Evolutionary conservation across 2,329 filamentous ascomycete genomes (phyloP).

Genomic region (Fusarium torreyae): DNA sequence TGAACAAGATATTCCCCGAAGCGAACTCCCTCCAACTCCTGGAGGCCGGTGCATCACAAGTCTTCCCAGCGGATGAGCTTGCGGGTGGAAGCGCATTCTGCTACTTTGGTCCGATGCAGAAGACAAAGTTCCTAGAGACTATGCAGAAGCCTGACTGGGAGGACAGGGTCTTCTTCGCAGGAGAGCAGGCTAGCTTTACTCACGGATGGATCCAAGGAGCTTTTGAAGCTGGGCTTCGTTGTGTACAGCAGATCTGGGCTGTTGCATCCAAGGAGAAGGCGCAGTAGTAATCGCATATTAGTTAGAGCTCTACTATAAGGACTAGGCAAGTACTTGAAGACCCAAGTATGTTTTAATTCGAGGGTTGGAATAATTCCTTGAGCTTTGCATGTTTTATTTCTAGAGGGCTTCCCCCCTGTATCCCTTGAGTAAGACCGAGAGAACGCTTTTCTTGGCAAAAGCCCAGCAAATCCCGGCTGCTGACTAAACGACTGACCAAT

Average conservation of each 20-base stretch:
- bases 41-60: not conserved
- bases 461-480: too few species aligned
- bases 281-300: not conserved
- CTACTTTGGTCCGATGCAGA: not conserved
- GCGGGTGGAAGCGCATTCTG: slow-evolving; percentile 2
- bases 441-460: too few species aligned
- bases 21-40: not conserved
- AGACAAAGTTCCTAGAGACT: slow-evolving; percentile 3
- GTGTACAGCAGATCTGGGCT: slow-evolving; percentile 11
- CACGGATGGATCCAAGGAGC: slow-evolving; percentile 6
- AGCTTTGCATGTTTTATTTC: too few species aligned
- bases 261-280: not conserved
- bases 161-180: not conserved
- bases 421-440: too few species aligned
- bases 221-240: slow-evolving; percentile 2
- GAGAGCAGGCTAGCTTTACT: slow-evolving; percentile 13
- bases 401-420: too few species aligned
- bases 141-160: slow-evolving; percentile 14
- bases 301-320: too few species aligned
- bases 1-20: not conserved
- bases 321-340: too few species aligned
- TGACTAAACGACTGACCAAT: too few species aligned
- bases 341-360: too few species aligned
- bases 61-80: slow-evolving; percentile 5
- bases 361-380: too few species aligned